phyloP scores from a whole-genome alignment of 2,329 filamentous ascomycete genomes.

The Sporothrix brasiliensis region DNA sequence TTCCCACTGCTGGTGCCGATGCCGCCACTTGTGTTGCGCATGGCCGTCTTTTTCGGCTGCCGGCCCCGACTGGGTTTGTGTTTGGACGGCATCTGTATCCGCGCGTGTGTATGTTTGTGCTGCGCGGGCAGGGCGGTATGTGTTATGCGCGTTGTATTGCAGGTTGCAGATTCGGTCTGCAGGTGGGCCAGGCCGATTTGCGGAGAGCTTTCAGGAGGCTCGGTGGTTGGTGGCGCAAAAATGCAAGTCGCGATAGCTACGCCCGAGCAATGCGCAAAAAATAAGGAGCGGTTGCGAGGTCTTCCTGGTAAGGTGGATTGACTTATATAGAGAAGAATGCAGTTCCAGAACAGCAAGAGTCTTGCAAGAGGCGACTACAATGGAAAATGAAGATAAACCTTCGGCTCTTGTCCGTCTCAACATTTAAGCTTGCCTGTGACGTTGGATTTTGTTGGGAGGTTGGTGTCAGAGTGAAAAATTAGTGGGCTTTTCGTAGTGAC shows the following conservation, averaged over 20 bases:
- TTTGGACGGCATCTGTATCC: constrained; percentile 23
- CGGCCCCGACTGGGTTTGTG: constrained; percentile 25
- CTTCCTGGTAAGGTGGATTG: neutral
- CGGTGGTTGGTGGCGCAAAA: constrained; percentile 14
- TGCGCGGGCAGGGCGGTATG: too few relatives aligned
- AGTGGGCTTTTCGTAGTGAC: constrained; percentile 8
- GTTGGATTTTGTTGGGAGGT: constrained; percentile 24
- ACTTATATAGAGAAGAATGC: too few relatives aligned
- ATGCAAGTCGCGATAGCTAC: neutral
- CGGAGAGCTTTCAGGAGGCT: neutral
- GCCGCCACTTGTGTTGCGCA: neutral
- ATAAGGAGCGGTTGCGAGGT: neutral
- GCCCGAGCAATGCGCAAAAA: neutral
- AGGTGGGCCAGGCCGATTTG: neutral
- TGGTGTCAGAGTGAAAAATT: constrained; percentile 2
- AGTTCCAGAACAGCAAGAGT: neutral
- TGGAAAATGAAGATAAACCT: neutral
- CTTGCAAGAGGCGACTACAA: neutral
- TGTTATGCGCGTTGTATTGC: neutral
- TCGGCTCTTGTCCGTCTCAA: constrained; percentile 8
- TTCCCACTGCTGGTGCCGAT: neutral
- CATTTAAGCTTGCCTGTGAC: constrained; percentile 22
- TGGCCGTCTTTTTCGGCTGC: constrained; percentile 27
- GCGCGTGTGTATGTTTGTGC: neutral
- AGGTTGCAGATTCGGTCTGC: neutral